Conservation (phyloP, 208 protist species). For the Trichomonas gallinae region DNA sequence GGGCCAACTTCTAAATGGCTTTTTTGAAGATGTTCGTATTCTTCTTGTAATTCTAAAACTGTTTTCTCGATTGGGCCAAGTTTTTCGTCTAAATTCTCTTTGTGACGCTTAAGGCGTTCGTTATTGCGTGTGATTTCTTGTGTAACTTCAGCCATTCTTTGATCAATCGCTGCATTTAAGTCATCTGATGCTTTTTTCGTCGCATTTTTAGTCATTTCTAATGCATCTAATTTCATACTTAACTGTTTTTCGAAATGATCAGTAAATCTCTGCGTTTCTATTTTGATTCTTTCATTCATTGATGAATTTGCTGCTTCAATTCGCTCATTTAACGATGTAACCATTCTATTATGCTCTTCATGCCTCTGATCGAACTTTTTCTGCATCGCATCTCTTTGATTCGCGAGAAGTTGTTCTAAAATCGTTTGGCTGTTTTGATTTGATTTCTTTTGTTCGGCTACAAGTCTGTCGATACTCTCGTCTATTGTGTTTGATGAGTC, state of each 20-base stretch:
- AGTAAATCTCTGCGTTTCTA: neutral
- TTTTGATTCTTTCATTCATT: neutral
- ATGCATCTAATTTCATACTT: neutral
- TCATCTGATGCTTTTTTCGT: neutral
- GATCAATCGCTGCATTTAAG: neutral
- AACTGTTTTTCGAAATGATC: neutral
- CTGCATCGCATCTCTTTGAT: neutral
- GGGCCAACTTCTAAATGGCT: neutral
- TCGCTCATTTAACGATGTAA: neutral
- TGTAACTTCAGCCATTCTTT: neutral
- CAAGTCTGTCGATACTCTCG: neutral
- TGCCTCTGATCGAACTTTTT: neutral
- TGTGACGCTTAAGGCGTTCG: neutral
- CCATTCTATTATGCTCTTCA: neutral
- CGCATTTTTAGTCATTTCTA: neutral
- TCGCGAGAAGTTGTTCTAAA: neutral
- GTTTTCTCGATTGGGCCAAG: neutral
- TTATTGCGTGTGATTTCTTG: neutral
- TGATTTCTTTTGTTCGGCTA: neutral
- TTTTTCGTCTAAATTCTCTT: neutral
- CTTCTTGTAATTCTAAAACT: neutral
- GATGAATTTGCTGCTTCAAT: neutral
- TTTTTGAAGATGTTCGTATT: neutral
- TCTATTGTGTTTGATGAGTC: neutral
- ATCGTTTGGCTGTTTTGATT: neutral